These are phyloP conservation scores for Inga laurina DNA, from an alignment of 306 rosid species.

Conservation along the genomic window DNA sequence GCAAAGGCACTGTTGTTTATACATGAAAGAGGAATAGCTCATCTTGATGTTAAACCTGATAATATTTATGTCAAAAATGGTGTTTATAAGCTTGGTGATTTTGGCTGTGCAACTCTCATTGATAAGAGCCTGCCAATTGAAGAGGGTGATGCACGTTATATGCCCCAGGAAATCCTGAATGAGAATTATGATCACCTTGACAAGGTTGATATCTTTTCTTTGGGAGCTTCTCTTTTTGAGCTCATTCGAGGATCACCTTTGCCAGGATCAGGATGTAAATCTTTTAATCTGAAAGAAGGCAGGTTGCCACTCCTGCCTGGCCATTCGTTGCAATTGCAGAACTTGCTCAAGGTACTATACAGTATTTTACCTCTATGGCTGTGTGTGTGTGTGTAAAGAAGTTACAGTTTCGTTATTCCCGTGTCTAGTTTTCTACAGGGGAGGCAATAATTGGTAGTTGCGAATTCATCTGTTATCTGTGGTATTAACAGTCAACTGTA, in stretches of 20 bases:
- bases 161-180: conserved; percentile 91
- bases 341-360: conserved; percentile 77
- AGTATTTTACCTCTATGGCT: conserved; percentile 1
- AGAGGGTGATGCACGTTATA: conserved; percentile 96
- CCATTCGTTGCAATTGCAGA: conserved; percentile 85
- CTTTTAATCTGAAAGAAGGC: conserved; percentile 70
- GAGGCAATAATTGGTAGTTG: not conserved
- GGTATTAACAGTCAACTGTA: not conserved
- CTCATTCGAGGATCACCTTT: conserved; percentile 65
- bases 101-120: conserved; percentile 88
- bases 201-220: conserved; percentile 86
- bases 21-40: conserved; percentile 80
- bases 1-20: conserved; percentile 76
- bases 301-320: conserved; percentile 82
- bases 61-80: conserved; percentile 84
- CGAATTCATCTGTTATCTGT: not conserved
- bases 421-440: not conserved
- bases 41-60: conserved; percentile 90
- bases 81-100: conserved; percentile 95
- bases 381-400: not conserved
- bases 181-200: conserved; percentile 82
- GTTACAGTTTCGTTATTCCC: not conserved
- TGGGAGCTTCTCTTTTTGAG: conserved; percentile 81
- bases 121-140: conserved; percentile 85
- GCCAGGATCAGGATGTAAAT: conserved; percentile 71